phyloP scores from a whole-genome alignment of 805 yeast genomes.

The Candida sonorensis region DNA sequence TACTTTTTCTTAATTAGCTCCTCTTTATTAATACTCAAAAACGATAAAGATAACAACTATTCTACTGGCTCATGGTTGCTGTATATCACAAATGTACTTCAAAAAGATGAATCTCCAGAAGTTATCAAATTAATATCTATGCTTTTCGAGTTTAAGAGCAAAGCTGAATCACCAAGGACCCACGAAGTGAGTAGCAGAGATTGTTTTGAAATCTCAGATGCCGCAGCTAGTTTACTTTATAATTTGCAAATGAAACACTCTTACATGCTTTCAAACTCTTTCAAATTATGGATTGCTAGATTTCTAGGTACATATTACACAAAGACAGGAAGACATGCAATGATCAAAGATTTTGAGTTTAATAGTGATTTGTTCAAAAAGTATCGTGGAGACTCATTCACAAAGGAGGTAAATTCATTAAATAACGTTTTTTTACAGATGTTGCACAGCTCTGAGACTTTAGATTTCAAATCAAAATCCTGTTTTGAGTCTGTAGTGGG shows the following conservation, averaged over 20 bases:
- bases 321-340: constrained; percentile 18
- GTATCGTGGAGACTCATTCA: constrained; percentile 12
- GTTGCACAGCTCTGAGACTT: constrained; percentile 9
- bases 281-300: constrained; percentile 28
- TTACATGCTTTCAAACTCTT: constrained; percentile 4
- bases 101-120: not conserved
- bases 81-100: not conserved
- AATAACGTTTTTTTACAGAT: constrained; percentile 25
- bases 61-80: not conserved
- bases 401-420: constrained; percentile 15
- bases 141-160: constrained; percentile 3
- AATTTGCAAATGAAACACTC: constrained; percentile 9
- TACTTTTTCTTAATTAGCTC: too few relatives aligned
- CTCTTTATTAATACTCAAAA: too few relatives aligned
- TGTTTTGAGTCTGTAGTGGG: constrained; percentile 37
- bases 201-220: constrained; percentile 1
- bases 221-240: constrained; percentile 14
- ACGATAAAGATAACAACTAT: too few relatives aligned
- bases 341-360: constrained; percentile 14
- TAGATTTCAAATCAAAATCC: constrained; percentile 14
- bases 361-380: constrained; percentile 6
- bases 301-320: constrained; percentile 24
- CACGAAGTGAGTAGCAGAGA: too few relatives aligned
- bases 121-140: constrained; percentile 7
- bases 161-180: too few relatives aligned